Evolutionary conservation across 352 stramenopile species (phyloP).

Genomic region (Phytopythium montanum): DNA sequence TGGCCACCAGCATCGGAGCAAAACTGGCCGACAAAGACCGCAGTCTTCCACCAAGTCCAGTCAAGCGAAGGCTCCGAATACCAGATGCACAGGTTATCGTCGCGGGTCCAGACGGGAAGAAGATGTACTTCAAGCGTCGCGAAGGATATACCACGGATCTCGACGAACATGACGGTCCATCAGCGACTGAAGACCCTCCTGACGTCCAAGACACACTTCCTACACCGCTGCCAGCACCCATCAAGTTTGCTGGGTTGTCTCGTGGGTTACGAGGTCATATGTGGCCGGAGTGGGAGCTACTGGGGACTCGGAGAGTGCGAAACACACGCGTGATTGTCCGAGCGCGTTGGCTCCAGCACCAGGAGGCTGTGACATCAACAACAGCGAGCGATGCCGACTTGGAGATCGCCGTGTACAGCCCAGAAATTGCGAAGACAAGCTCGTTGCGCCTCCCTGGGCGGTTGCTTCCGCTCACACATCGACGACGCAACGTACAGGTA

Average conservation of each 20-base stretch:
- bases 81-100: constrained; percentile 32
- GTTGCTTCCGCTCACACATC: neutral
- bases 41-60: neutral
- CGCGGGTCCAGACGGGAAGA: constrained; percentile 27
- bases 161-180: neutral
- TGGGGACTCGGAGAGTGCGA: constrained; percentile 16
- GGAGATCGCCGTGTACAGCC: constrained; percentile 18
- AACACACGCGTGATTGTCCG: constrained; percentile 13
- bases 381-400: constrained; percentile 19
- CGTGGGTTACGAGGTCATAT: constrained; percentile 7
- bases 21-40: neutral
- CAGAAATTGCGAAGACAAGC: neutral
- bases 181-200: neutral
- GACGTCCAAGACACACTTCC: neutral
- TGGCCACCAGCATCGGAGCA: neutral
- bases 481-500: neutral
- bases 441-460: neutral
- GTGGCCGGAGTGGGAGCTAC: constrained; percentile 14
- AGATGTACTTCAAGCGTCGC: constrained; percentile 35
- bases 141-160: neutral
- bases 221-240: neutral
- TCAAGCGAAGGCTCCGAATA: constrained; percentile 1
- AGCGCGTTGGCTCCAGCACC: neutral
- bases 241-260: constrained; percentile 2
- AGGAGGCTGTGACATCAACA: neutral